A percentile compares a stretch with the other conserved stretches of the same genome.
These are phyloP conservation scores for Sistotremastrum niveocremeum DNA, from an alignment of 768 basidiomycete genomes.

Conservation along the genomic window DNA sequence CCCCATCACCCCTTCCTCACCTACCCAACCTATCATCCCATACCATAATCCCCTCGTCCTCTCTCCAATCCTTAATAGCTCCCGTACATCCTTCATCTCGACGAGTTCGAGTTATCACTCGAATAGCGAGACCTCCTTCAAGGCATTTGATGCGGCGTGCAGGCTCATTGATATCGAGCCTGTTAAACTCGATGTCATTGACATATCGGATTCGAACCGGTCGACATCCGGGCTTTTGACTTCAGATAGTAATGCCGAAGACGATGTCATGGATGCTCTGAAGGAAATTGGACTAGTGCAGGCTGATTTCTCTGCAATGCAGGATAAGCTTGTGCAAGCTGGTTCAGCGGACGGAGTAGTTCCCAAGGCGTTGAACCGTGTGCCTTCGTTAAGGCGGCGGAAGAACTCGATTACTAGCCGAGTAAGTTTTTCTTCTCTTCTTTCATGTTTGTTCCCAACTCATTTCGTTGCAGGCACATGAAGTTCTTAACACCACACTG, in stretches of 20 bases:
- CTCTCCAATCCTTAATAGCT: slow-evolving; percentile 59
- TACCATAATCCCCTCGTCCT: slow-evolving; percentile 40
- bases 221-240: slow-evolving; percentile 36
- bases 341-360: slow-evolving; percentile 42
- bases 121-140: slow-evolving; percentile 46
- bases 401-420: slow-evolving; percentile 57
- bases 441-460: slow-evolving; percentile 1
- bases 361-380: slow-evolving; percentile 46
- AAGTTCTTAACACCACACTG: slow-evolving; percentile 43
- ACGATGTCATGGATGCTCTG: slow-evolving; percentile 54
- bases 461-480: slow-evolving; percentile 29
- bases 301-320: slow-evolving; percentile 56
- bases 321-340: slow-evolving; percentile 60
- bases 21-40: slow-evolving; percentile 30
- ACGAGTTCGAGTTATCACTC: slow-evolving; percentile 80
- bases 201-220: slow-evolving; percentile 33
- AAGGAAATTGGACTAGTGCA: slow-evolving; percentile 57
- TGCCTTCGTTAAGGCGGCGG: slow-evolving; percentile 58
- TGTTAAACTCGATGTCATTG: slow-evolving; percentile 52
- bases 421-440: slow-evolving; percentile 16
- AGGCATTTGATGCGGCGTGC: slow-evolving; percentile 12
- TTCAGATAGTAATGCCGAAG: slow-evolving; percentile 31
- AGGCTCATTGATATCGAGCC: slow-evolving; percentile 38
- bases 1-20: slow-evolving; percentile 33
- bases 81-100: slow-evolving; percentile 68